phyloP scores from a whole-genome alignment of 1,139 yeast species.

The Pichia sp. region DNA sequence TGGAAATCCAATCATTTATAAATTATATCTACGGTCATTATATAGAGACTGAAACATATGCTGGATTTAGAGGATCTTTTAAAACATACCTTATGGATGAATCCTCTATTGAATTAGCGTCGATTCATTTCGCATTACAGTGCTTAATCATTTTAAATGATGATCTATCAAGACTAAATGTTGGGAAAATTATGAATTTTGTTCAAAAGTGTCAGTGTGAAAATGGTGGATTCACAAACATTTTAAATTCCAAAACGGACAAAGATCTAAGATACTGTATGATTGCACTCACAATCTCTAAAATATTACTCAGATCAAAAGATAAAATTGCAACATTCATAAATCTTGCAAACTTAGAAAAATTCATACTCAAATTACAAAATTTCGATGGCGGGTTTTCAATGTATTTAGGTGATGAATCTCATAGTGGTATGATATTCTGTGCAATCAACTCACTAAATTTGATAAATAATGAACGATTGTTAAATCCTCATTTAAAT shows the following conservation, averaged over 20 bases:
- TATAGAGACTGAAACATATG: conserved; percentile 32
- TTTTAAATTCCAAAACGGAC: conserved; percentile 50
- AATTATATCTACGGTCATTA: conserved; percentile 45
- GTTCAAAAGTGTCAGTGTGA: conserved; percentile 47
- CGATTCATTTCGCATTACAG: conserved; percentile 62
- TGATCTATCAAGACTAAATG: conserved; percentile 36
- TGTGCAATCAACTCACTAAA: conserved; percentile 70
- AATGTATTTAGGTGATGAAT: conserved; percentile 45
- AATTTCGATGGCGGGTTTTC: conserved; percentile 68
- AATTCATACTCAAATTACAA: conserved; percentile 39
- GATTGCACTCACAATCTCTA: conserved; percentile 61
- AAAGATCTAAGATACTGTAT: conserved; percentile 69
- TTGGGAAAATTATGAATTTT: conserved; percentile 43
- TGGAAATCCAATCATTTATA: conserved; percentile 27
- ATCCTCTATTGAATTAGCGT: conserved; percentile 58
- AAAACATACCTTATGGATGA: conserved; percentile 28
- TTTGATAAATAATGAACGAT: conserved; percentile 33
- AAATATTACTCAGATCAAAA: conserved; percentile 40
- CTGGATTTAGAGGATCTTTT: conserved; percentile 51
- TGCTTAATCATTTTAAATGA: conserved; percentile 43
- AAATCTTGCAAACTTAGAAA: conserved; percentile 34
- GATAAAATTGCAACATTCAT: conserved; percentile 31
- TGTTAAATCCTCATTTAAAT: conserved; percentile 18
- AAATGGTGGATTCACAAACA: conserved; percentile 53
- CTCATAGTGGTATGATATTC: conserved; percentile 84